A percentile compares a stretch with the other conserved stretches of the same genome.
These are phyloP conservation scores for Aspergillus fumigatiaffinis DNA, from an alignment of 2,329 filamentous ascomycete genomes.

Conservation along the genomic window DNA sequence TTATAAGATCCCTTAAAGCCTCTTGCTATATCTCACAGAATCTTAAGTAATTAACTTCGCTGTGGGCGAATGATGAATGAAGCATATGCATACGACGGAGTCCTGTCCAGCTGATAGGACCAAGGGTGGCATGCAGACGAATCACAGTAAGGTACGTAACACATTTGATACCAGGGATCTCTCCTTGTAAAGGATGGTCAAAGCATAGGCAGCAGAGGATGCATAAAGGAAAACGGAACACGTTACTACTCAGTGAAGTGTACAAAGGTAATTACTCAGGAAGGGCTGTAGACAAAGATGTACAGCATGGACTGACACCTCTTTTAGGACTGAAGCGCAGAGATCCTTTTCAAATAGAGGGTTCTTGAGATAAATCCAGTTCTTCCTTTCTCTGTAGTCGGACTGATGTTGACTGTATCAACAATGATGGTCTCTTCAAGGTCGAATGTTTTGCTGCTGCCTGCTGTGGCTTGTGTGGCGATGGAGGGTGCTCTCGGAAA, in stretches of 20 bases:
- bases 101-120: background rate
- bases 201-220: background rate
- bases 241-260: background rate
- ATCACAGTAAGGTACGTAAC: background rate
- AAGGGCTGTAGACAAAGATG: background rate
- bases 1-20: conserved; percentile 25
- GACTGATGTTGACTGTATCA: background rate
- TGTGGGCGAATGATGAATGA: conserved; percentile 8
- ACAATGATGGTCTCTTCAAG: background rate
- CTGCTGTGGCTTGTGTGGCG: background rate
- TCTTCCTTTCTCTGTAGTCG: background rate
- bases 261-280: background rate
- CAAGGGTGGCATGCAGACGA: background rate
- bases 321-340: background rate
- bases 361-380: background rate
- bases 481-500: background rate
- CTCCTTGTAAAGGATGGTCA: background rate
- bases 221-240: background rate
- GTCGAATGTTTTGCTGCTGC: background rate
- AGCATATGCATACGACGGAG: background rate
- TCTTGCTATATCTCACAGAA: background rate
- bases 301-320: background rate
- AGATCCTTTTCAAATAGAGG: background rate
- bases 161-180: background rate
- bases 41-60: conserved; percentile 1